Conservation (phyloP, 2,329 filamentous ascomycete species). For the Neocucurbitaria cava region DNA sequence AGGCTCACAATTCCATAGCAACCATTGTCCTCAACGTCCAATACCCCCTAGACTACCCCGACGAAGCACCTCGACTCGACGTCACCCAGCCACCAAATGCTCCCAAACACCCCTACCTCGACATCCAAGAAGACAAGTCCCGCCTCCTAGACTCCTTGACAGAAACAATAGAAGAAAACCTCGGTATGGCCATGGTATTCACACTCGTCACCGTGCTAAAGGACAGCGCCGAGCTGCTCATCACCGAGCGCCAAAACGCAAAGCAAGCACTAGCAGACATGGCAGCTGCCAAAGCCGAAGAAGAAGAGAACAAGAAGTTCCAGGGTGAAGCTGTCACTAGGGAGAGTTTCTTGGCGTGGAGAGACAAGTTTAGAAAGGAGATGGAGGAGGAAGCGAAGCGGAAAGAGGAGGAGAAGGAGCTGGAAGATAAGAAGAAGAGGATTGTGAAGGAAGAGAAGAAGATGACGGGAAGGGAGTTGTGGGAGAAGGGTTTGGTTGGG, state of each 20-base stretch:
- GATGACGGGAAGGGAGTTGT: constrained; percentile 67
- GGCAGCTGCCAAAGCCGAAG: constrained; percentile 71
- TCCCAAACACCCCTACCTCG: constrained; percentile 74
- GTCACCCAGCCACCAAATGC: constrained; percentile 76
- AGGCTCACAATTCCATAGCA: constrained; percentile 50
- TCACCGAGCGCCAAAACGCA: constrained; percentile 74
- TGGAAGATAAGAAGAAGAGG: constrained; percentile 64
- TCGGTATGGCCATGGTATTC: constrained; percentile 98
- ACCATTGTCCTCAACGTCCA: constrained; percentile 82
- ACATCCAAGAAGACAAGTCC: constrained; percentile 79
- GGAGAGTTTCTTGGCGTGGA: constrained; percentile 85
- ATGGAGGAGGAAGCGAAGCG: constrained; percentile 72
- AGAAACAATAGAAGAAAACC: constrained; percentile 84
- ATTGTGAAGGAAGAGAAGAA: constrained; percentile 76
- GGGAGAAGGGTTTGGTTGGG: constrained; percentile 59
- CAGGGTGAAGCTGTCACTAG: constrained; percentile 88
- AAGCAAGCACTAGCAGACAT: constrained; percentile 62
- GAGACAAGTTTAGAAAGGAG: constrained; percentile 77
- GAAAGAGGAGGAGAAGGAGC: constrained; percentile 72
- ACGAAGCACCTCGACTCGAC: constrained; percentile 83
- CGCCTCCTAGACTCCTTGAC: constrained; percentile 73
- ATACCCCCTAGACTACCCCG: constrained; percentile 91
- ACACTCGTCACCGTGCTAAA: constrained; percentile 87
- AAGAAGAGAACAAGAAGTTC: constrained; percentile 96
- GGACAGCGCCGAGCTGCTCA: constrained; percentile 85